Base-by-base conservation (phyloP, 2,329 filamentous ascomycete genomes). In the Tolypocladium guangdongense region DNA sequence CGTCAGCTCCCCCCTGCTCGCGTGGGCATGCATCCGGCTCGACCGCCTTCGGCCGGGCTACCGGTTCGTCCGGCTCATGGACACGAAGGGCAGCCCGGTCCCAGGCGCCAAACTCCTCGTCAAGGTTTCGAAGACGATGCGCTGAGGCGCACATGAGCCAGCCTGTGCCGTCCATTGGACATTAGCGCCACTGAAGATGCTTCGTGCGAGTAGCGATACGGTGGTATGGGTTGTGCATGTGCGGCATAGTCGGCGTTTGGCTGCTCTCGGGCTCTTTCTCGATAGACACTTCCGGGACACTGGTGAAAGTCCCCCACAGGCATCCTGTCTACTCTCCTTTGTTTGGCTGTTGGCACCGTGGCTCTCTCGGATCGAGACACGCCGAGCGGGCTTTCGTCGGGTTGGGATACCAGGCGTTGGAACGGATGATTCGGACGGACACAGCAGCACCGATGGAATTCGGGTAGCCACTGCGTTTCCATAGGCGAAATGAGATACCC, bases 1-100 rank as follows among this genome's bases (percentile, higher is more conserved):
- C 47, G 68, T 71, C 49, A 64, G 64, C 57, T 67, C 64, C 38
- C 62, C 68, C 14, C 65, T 74, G 37, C 69, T 77, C 30, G 76
- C 74, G 11, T 83, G 80, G 79, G 77, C 79, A 30, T 82, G 80
- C 61, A 76, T 82, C 61, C 78, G 80, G 4, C 74, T 83, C 14
- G 80, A 82, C 65, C 77, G 80, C 39, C 72, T 83, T 2, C 74
- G 71, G 48, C 67, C 66, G 48, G 80, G 80, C 20, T 82, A 80
- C 64, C 75, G 80, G 46, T 77, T 81, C 57, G 66, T 83, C 51
- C 66, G 70, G 39, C 71, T 83, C 46, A 64, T 74, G 58, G 73
- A 81, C 54, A 65, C 66, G 24, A 67, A 70, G 30, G 75, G 77
- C 20, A 66, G 70, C 47, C 66, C 69, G 14, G 72, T 76, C 27